Conservation (phyloP, 805 yeast genomes). For the Ogataea parapolymorpha region DNA sequence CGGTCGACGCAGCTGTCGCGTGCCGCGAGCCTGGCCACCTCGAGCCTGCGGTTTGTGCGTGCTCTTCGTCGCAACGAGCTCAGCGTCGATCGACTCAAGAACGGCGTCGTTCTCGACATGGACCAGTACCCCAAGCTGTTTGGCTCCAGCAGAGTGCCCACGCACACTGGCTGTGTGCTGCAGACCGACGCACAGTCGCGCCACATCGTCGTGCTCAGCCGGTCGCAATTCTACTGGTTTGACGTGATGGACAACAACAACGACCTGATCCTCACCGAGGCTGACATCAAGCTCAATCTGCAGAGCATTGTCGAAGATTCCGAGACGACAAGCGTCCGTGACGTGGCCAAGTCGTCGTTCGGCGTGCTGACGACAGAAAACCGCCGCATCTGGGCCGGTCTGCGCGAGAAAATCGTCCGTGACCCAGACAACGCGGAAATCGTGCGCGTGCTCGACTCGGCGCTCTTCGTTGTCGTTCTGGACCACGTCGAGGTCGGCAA, state of each 20-base stretch:
- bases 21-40: constrained; percentile 74
- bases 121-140: constrained; percentile 84
- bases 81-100: constrained; percentile 64
- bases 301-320: constrained; percentile 77
- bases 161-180: constrained; percentile 77
- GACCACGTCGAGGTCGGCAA: constrained; percentile 70
- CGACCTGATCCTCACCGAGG: constrained; percentile 69
- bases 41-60: constrained; percentile 74
- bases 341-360: constrained; percentile 72
- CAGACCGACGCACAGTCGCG: constrained; percentile 73
- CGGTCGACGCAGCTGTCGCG: constrained; percentile 66
- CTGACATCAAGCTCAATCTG: constrained; percentile 71
- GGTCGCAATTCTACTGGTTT: constrained; percentile 92
- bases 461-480: constrained; percentile 77
- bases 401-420: constrained; percentile 51
- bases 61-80: constrained; percentile 74
- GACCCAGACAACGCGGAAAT: constrained; percentile 62
- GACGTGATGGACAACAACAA: constrained; percentile 77
- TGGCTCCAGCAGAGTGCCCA: constrained; percentile 86
- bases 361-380: constrained; percentile 91
- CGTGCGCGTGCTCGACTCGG: constrained; percentile 70
- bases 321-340: constrained; percentile 45
- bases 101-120: constrained; percentile 73
- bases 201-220: constrained; percentile 77
- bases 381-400: constrained; percentile 80